phyloP scores from a whole-genome alignment of 176 grass and related monocot species.

The Melocanna baccifera region DNA sequence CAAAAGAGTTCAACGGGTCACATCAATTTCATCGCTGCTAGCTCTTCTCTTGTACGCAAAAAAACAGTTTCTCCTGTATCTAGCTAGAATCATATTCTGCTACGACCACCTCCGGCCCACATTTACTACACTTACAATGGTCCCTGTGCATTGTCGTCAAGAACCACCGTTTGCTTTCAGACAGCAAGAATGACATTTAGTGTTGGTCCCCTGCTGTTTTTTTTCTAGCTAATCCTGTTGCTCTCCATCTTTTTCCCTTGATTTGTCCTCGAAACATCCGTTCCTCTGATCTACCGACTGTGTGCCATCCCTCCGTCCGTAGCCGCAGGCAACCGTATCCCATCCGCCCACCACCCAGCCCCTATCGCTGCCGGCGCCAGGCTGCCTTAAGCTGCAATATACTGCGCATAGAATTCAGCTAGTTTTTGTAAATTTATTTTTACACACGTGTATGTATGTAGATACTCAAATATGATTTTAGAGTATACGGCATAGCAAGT shows the following conservation, averaged over 20 bases:
- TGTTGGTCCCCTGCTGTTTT: not conserved
- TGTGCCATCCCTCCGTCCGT: too few relatives aligned
- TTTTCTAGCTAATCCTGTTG: not conserved
- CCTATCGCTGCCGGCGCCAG: too few relatives aligned
- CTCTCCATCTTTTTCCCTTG: not conserved
- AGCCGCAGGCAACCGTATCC: too few relatives aligned
- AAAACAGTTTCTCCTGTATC: not conserved
- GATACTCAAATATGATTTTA: too few relatives aligned
- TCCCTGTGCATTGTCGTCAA: not conserved
- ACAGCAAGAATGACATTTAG: not conserved
- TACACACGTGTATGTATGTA: too few relatives aligned
- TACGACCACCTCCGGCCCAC: not conserved
- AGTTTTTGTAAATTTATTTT: too few relatives aligned
- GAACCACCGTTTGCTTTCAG: slow-evolving; percentile 4
- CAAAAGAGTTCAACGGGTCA: not conserved
- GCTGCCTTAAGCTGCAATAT: too few relatives aligned
- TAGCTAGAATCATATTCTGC: not conserved
- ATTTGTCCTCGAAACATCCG: not conserved
- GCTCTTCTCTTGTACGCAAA: not conserved
- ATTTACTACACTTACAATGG: not conserved
- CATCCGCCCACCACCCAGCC: too few relatives aligned
- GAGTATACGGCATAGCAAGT: too few relatives aligned
- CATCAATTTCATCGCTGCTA: not conserved
- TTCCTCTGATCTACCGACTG: not conserved
- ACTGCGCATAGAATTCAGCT: too few relatives aligned